Evolutionary conservation across 2,329 filamentous ascomycete genomes (phyloP).

Genomic region (Sarocladium oryzae): DNA sequence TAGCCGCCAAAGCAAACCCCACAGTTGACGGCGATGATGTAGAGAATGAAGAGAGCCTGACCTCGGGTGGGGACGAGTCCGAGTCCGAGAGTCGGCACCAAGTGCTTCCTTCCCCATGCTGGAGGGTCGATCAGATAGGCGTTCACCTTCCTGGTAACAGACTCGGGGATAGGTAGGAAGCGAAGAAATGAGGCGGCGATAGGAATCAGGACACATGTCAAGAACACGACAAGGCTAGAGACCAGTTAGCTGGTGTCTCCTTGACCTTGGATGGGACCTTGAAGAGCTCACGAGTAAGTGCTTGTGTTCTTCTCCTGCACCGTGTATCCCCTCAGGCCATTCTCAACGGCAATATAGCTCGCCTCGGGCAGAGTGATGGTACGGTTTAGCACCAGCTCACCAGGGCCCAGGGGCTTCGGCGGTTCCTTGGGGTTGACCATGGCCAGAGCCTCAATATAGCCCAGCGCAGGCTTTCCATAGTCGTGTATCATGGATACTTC

Average conservation of each 20-base stretch:
- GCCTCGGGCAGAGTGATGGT: no score
- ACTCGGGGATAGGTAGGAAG: conserved; percentile 17
- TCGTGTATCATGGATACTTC: no score
- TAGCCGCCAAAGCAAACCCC: conserved; percentile 24
- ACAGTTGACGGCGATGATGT: conserved; percentile 28
- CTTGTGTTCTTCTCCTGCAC: no score
- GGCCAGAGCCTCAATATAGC: no score
- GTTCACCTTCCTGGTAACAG: conserved; percentile 9
- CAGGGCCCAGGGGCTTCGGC: no score
- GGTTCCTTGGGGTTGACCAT: no score
- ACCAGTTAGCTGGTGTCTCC: not conserved
- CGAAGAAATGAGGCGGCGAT: conserved; percentile 22
- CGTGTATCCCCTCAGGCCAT: no score
- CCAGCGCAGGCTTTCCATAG: no score
- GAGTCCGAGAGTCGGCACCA: conserved; percentile 10
- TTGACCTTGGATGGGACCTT: no score
- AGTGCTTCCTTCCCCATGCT: conserved; percentile 12
- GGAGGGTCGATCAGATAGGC: conserved; percentile 16
- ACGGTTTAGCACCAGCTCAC: no score
- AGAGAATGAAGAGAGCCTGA: conserved; percentile 30
- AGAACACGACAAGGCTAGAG: not conserved
- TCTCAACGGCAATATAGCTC: no score
- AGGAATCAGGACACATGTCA: conserved; percentile 10
- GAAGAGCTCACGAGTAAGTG: no score
- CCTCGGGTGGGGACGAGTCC: conserved; percentile 27